A percentile compares a stretch with the other conserved stretches of the same genome.
Conservation (phyloP, 345 rosid genomes). For the Salix dunnii region DNA sequence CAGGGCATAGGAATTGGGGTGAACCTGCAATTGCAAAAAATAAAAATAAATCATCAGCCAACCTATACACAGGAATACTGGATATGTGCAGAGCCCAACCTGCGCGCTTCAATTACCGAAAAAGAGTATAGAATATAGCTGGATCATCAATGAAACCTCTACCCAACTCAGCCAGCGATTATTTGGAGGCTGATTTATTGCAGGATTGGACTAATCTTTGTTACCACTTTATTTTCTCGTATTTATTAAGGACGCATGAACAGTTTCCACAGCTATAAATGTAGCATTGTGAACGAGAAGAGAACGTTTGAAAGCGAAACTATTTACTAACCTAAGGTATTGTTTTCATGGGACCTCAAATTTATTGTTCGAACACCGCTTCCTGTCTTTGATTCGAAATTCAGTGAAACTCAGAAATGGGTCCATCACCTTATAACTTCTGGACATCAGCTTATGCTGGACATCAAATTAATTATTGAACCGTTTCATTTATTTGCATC, state of each 20-base stretch:
- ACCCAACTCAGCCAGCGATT: too few species aligned
- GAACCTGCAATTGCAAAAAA: conserved; percentile 40
- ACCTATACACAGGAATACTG: background rate
- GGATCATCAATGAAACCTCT: background rate
- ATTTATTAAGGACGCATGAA: background rate
- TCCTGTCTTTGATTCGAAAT: background rate
- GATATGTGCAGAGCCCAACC: background rate
- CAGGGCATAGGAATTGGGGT: conserved; percentile 78
- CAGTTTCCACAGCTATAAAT: background rate
- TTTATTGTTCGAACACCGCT: background rate
- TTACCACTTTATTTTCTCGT: background rate
- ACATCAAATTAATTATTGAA: background rate
- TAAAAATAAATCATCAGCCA: too few species aligned
- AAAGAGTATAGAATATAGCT: background rate
- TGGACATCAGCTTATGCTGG: background rate
- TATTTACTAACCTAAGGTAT: background rate
- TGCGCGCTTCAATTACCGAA: background rate
- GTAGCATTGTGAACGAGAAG: background rate
- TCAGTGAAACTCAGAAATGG: background rate
- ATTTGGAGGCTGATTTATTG: too few species aligned
- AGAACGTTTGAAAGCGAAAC: background rate
- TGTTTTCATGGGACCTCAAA: background rate
- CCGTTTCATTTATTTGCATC: background rate
- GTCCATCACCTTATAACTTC: background rate
- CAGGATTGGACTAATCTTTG: too few species aligned